Evolutionary conservation across 225 moss, liverwort and hornwort species (phyloP).

Genomic region (Physcomitrellopsis africana): DNA sequence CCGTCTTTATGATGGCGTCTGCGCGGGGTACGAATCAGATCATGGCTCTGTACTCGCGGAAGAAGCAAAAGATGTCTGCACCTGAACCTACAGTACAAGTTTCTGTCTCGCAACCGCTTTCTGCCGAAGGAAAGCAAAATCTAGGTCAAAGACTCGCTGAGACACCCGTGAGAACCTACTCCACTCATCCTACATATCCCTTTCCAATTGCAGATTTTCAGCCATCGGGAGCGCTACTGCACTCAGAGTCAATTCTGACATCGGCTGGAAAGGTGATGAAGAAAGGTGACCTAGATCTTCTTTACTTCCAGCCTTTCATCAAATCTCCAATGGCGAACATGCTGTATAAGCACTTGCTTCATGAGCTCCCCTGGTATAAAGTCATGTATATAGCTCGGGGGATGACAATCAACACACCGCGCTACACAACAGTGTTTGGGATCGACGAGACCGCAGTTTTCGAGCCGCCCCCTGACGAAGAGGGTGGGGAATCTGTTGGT

Average conservation of each 20-base stretch:
- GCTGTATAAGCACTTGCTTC: constrained; percentile 48
- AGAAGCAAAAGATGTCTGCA: constrained; percentile 46
- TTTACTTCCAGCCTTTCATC: constrained; percentile 52
- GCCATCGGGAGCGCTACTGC: background rate
- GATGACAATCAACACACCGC: constrained; percentile 54
- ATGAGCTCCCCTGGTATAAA: constrained; percentile 60
- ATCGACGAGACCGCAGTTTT: constrained; percentile 50
- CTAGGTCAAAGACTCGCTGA: constrained; percentile 1
- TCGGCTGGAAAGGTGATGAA: constrained; percentile 40
- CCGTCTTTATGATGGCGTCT: constrained; percentile 26
- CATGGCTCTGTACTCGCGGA: constrained; percentile 45
- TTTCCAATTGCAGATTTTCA: constrained; percentile 51
- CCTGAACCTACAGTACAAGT: constrained; percentile 1
- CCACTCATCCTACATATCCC: constrained; percentile 48
- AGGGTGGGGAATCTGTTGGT: background rate
- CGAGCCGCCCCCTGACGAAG: constrained; percentile 13
- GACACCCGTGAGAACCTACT: constrained; percentile 16
- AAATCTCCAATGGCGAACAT: constrained; percentile 20
- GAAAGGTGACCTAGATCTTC: constrained; percentile 56
- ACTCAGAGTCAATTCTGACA: constrained; percentile 2
- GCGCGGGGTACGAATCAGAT: constrained; percentile 41
- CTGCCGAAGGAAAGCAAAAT: constrained; percentile 20
- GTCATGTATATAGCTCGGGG: constrained; percentile 53
- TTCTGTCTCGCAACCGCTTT: background rate
- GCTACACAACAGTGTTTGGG: constrained; percentile 61